Conservation (phyloP, 169 alveolate species). For the Plasmodium ovale region DNA sequence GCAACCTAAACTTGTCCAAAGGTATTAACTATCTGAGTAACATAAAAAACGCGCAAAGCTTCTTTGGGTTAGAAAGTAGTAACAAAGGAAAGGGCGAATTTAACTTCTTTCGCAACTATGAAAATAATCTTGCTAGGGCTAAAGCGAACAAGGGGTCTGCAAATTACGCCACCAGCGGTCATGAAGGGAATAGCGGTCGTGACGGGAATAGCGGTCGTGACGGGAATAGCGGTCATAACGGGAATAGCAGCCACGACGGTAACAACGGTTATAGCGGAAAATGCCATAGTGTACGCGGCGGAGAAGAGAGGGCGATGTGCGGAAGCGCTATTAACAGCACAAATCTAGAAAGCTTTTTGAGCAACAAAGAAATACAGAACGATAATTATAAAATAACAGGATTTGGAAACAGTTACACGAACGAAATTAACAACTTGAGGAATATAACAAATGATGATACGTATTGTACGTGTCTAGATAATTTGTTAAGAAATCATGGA, state of each 20-base stretch:
- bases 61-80: not conserved
- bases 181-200: not conserved
- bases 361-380: constrained; percentile 35
- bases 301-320: not conserved
- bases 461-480: constrained; percentile 68
- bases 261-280: too few relatives aligned
- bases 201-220: not conserved
- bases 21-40: constrained; percentile 19
- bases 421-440: constrained; percentile 55
- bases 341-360: constrained; percentile 61
- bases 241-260: not conserved
- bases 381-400: constrained; percentile 31
- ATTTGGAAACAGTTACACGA: constrained; percentile 43
- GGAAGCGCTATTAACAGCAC: constrained; percentile 11
- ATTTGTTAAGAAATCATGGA: constrained; percentile 76
- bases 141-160: not conserved
- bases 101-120: constrained; percentile 20
- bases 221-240: not conserved
- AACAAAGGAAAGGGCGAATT: not conserved
- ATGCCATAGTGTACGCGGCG: too few relatives aligned
- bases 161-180: not conserved
- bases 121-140: not conserved
- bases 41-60: not conserved
- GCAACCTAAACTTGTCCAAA: not conserved
- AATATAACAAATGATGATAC: constrained; percentile 74